These are phyloP conservation scores for Beta vulgaris DNA, from an alignment of 148 eudicot species.

Conservation along the genomic window DNA sequence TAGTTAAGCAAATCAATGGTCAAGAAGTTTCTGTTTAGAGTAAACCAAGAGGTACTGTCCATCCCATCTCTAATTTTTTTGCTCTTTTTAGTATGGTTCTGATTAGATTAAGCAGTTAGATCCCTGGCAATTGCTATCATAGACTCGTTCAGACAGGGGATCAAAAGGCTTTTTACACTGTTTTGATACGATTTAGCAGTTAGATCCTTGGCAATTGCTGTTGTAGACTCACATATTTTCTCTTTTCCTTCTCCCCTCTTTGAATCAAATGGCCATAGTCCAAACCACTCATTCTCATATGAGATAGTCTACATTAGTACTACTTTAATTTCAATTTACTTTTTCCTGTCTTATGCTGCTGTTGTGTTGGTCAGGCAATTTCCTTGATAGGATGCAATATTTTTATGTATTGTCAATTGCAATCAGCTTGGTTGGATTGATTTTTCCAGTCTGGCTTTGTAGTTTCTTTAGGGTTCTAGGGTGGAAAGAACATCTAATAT, in stretches of 20 bases:
- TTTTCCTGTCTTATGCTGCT: neutral
- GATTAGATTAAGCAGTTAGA: neutral
- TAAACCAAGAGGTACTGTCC: too few species aligned
- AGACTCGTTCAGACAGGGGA: neutral
- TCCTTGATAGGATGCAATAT: neutral
- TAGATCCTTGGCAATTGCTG: neutral
- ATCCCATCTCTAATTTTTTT: neutral
- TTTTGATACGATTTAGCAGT: too few species aligned
- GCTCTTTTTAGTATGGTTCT: neutral
- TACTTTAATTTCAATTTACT: neutral
- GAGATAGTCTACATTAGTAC: neutral
- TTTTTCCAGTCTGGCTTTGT: neutral
- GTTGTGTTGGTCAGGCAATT: neutral
- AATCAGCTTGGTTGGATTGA: neutral
- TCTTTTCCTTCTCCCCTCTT: too few species aligned
- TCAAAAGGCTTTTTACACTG: neutral
- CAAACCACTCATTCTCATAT: neutral
- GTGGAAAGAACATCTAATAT: too few species aligned
- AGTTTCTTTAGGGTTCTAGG: neutral
- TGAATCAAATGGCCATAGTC: neutral
- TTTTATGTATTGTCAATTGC: neutral
- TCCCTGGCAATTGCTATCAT: neutral
- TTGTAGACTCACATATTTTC: neutral
- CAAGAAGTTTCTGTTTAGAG: neutral
- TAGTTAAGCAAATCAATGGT: neutral